Percentiles rank a stretch among this genome's conserved stretches.
Conservation (phyloP, 2,329 filamentous ascomycete species). For the Camptophora hylomeconis region DNA sequence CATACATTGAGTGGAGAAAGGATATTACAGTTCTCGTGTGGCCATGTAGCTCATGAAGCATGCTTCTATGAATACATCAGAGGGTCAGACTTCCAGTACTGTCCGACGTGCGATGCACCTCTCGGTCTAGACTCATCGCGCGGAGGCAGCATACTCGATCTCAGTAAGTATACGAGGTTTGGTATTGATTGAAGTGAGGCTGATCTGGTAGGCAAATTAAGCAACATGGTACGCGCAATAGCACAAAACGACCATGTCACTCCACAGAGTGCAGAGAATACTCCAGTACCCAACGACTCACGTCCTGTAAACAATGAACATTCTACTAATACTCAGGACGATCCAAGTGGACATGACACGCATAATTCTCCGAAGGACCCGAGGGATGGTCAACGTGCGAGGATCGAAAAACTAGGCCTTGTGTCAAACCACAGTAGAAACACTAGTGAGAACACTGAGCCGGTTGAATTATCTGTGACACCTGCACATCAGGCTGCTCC, state of each 20-base stretch:
- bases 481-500: slow-evolving; percentile 31
- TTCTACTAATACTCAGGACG: slow-evolving; percentile 7
- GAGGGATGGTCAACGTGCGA: slow-evolving; percentile 25
- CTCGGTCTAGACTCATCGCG: slow-evolving; percentile 84
- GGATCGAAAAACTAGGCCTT: slow-evolving; percentile 32
- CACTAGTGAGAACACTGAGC: slow-evolving; percentile 52
- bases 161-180: slow-evolving; percentile 47
- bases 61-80: slow-evolving; percentile 98
- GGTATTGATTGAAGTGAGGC: slow-evolving; percentile 4
- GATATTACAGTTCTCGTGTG: slow-evolving; percentile 88
- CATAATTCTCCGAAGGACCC: slow-evolving; percentile 29
- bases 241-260: slow-evolving; percentile 51
- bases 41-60: slow-evolving; percentile 94
- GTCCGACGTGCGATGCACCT: slow-evolving; percentile 84
- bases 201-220: slow-evolving; percentile 66
- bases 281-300: slow-evolving; percentile 48
- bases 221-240: slow-evolving; percentile 76
- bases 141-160: slow-evolving; percentile 81
- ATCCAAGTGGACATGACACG: slow-evolving; percentile 17
- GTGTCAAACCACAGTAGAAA: slow-evolving; percentile 51
- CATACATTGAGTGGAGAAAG: slow-evolving; percentile 89
- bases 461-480: slow-evolving; percentile 43
- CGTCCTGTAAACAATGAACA: slow-evolving; percentile 22
- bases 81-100: slow-evolving; percentile 86
- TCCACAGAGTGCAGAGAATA: slow-evolving; percentile 37